Conservation (phyloP, 2,329 filamentous ascomycete species). For the Pseudogymnoascus sp. region DNA sequence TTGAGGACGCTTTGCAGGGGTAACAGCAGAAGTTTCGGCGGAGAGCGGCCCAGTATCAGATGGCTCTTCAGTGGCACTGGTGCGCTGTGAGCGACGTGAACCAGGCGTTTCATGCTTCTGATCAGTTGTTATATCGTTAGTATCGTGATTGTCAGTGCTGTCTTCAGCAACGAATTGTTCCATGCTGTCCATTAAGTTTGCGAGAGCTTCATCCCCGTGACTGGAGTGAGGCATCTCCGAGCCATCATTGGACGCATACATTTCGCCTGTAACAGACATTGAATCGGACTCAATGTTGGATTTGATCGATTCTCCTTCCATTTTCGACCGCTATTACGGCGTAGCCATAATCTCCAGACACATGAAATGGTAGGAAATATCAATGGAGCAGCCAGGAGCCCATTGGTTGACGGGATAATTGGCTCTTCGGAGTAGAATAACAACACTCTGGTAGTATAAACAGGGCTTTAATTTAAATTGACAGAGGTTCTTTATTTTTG, state of each 20-base stretch:
- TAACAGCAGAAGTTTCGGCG: neutral
- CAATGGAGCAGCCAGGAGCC: neutral
- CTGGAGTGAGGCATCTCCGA: neutral
- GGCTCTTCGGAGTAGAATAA: neutral
- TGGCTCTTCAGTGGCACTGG: neutral
- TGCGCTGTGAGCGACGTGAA: neutral
- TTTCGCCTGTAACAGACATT: neutral
- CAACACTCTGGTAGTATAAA: neutral
- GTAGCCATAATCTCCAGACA: neutral
- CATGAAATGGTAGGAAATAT: neutral
- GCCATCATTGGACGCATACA: neutral
- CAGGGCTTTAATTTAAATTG: neutral
- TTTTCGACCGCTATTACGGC: neutral
- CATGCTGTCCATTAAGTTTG: slow-evolving; percentile 1
- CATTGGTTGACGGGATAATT: neutral
- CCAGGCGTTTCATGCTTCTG: slow-evolving; percentile 6
- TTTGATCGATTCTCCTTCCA: neutral
- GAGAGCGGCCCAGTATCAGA: neutral
- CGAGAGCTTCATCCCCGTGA: neutral
- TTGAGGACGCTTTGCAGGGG: neutral
- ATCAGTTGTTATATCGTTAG: neutral
- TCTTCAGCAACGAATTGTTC: slow-evolving; percentile 1
- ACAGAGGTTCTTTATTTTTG: neutral
- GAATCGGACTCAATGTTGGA: neutral
- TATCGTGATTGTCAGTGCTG: neutral